Percentiles rank a stretch among this genome's conserved stretches.
Evolutionary conservation across 176 grass and related monocot genomes (phyloP).

Genomic region (Zoysia pacifica): DNA sequence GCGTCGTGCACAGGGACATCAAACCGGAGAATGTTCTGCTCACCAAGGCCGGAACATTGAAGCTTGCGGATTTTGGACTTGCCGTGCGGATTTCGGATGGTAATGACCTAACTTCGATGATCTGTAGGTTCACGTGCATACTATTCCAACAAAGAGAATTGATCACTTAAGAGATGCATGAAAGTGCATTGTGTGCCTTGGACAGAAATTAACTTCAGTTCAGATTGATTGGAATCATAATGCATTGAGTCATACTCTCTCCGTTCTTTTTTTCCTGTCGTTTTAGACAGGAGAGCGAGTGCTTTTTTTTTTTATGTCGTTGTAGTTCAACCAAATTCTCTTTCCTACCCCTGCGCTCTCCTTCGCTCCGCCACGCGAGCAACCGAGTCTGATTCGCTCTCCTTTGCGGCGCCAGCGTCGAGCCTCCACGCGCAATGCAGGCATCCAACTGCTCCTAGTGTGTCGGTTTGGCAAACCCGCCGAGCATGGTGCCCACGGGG

Average conservation of each 20-base stretch:
- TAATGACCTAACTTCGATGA: not conserved
- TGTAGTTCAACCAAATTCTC: too few species aligned
- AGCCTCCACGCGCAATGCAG: too few species aligned
- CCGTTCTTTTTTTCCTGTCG: too few species aligned
- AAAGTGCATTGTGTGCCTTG: not conserved
- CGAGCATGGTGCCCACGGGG: too few species aligned
- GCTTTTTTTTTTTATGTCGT: too few species aligned
- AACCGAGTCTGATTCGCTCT: too few species aligned
- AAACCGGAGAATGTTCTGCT: conserved; percentile 82
- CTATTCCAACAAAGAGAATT: not conserved
- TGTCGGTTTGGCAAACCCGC: too few species aligned
- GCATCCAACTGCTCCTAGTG: too few species aligned
- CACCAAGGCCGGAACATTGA: conserved; percentile 41
- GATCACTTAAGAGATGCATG: not conserved
- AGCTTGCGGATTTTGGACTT: conserved; percentile 53
- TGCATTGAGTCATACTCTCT: not conserved
- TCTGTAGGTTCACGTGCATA: not conserved
- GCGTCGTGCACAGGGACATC: conserved; percentile 47
- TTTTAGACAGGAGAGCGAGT: too few species aligned
- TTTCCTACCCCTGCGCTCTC: too few species aligned
- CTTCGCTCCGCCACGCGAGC: too few species aligned
- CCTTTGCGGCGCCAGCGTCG: too few species aligned
- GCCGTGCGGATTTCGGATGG: conserved; percentile 34
- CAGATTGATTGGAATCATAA: not conserved
- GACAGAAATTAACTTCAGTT: not conserved